phyloP scores from a whole-genome alignment of 2,329 filamentous ascomycete genomes.

The Xylogone sp. region DNA sequence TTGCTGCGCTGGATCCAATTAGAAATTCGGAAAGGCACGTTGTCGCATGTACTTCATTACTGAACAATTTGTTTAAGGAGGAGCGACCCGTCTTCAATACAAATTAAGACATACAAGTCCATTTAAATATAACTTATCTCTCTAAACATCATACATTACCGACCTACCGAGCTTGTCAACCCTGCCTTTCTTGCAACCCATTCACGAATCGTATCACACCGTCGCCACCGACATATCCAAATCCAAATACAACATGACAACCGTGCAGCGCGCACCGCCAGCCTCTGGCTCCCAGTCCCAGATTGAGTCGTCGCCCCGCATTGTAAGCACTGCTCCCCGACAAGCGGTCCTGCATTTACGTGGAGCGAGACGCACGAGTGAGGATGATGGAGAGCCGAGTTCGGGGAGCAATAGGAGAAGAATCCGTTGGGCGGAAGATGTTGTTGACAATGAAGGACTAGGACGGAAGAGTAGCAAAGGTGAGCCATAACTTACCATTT shows the following conservation, averaged over 20 bases:
- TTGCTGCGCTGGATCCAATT: neutral
- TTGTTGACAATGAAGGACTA: conserved; percentile 92
- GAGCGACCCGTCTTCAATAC: neutral
- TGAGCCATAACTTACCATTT: conserved; percentile 31
- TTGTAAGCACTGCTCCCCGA: neutral
- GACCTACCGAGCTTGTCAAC: neutral
- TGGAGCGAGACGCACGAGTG: conserved; percentile 15
- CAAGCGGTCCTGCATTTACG: conserved; percentile 24
- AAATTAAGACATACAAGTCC: neutral
- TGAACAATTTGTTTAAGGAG: neutral
- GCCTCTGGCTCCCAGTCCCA: conserved; percentile 6
- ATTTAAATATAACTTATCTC: neutral
- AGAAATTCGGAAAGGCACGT: neutral
- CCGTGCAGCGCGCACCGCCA: conserved; percentile 1
- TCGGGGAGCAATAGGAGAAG: conserved; percentile 39
- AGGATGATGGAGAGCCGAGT: conserved; percentile 4
- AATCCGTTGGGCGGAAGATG: conserved; percentile 90
- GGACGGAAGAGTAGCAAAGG: conserved; percentile 94
- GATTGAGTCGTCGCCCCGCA: neutral
- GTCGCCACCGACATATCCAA: neutral
- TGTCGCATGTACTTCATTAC: neutral
- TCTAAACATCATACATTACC: neutral
- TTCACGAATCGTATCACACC: neutral
- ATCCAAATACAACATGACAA: neutral
- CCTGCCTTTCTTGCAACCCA: neutral